A percentile compares a stretch with the other conserved stretches of the same genome.
These are phyloP conservation scores for Dothistroma pini DNA, from an alignment of 2,329 filamentous ascomycete species.

Conservation along the genomic window DNA sequence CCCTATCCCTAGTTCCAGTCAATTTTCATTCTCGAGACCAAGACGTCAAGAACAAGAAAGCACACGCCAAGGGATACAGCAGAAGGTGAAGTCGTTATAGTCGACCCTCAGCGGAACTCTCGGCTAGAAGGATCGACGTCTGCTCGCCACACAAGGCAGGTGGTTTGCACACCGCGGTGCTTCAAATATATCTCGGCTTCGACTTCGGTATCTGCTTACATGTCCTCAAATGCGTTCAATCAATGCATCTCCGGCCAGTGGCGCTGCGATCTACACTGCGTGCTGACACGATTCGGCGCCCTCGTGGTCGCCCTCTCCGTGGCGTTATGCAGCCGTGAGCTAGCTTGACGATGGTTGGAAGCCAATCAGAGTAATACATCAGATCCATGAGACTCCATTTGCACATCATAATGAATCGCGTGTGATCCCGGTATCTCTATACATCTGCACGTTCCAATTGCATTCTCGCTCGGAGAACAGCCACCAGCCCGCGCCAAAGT, in stretches of 20 bases:
- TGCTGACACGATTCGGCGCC: not conserved
- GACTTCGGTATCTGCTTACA: not conserved
- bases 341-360: not conserved
- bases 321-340: not conserved
- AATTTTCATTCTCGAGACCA: too few relatives aligned
- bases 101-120: not conserved
- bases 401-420: not conserved
- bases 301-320: constrained; percentile 2
- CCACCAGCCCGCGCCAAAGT: not conserved
- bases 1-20: too few relatives aligned
- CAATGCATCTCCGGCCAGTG: not conserved
- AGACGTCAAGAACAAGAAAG: too few relatives aligned
- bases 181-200: not conserved
- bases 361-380: not conserved
- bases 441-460: not conserved
- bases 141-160: not conserved
- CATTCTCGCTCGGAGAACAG: not conserved
- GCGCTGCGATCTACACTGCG: constrained; percentile 1
- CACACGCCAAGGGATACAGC: not conserved
- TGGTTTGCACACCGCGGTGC: not conserved
- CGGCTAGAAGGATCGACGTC: not conserved
- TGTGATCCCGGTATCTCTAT: not conserved
- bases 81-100: not conserved
- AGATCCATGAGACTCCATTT: not conserved
- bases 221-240: not conserved